phyloP scores from a whole-genome alignment of 2,329 filamentous ascomycete genomes.

The Tolypocladium capitatum region DNA sequence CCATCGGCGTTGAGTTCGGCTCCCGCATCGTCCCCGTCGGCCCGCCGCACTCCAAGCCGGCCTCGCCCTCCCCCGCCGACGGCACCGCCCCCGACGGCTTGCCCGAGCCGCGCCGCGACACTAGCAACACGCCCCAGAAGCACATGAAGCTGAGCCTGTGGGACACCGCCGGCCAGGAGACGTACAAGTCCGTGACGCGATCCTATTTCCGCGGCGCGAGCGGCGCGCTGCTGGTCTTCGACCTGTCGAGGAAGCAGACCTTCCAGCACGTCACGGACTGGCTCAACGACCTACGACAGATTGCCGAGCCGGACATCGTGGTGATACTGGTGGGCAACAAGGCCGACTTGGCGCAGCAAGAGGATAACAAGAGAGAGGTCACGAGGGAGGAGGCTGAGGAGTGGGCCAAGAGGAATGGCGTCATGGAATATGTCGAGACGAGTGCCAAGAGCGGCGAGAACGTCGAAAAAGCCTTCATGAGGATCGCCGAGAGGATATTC shows the following conservation, averaged over 20 bases:
- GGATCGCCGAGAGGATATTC: slow-evolving; percentile 90
- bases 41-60: slow-evolving; percentile 52
- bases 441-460: slow-evolving; percentile 90
- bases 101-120: slow-evolving; percentile 36
- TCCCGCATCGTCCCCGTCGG: slow-evolving; percentile 86
- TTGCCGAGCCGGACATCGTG: slow-evolving; percentile 90
- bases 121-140: slow-evolving; percentile 35
- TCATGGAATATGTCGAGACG: slow-evolving; percentile 91
- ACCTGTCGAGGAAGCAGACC: slow-evolving; percentile 74
- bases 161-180: slow-evolving; percentile 96
- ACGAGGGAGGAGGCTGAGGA: slow-evolving; percentile 71
- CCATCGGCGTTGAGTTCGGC: slow-evolving; percentile 93
- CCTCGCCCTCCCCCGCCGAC: slow-evolving; percentile 12
- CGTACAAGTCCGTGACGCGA: slow-evolving; percentile 89
- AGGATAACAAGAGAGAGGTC: slow-evolving; percentile 61
- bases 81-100: slow-evolving; percentile 25
- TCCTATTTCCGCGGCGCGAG: slow-evolving; percentile 79
- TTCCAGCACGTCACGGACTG: slow-evolving; percentile 84
- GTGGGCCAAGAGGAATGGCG: slow-evolving; percentile 76
- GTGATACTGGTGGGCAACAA: slow-evolving; percentile 96
- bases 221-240: slow-evolving; percentile 74
- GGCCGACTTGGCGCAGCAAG: slow-evolving; percentile 55
- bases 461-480: slow-evolving; percentile 84
- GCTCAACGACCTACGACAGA: slow-evolving; percentile 86
- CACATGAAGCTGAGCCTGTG: slow-evolving; percentile 92